Conservation (phyloP, 306 rosid genomes). For the Phaseolus lunatus region DNA sequence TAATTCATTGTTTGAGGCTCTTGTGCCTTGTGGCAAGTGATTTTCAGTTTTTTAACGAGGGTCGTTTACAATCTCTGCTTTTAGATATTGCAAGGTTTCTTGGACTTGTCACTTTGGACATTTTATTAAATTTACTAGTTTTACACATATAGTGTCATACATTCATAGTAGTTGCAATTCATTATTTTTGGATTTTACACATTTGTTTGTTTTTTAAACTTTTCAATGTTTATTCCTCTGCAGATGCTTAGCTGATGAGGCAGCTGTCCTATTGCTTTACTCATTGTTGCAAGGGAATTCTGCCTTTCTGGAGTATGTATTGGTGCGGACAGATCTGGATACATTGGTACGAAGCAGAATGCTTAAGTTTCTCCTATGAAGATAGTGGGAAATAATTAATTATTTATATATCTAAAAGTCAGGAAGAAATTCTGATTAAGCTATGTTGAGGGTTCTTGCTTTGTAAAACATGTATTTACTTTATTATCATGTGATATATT, state of each 20-base stretch:
- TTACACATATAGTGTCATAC: not conserved
- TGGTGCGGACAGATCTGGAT: constrained; percentile 99
- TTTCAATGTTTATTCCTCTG: constrained; percentile 40
- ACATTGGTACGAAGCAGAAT: constrained; percentile 77
- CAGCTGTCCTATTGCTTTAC: constrained; percentile 92
- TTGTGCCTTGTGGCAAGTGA: constrained; percentile 6
- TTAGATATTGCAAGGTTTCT: constrained; percentile 14
- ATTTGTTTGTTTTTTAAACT: constrained; percentile 5
- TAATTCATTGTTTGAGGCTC: constrained; percentile 33
- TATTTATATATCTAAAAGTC: constrained; percentile 27
- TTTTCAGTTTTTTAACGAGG: constrained; percentile 7
- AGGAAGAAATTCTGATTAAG: constrained; percentile 34
- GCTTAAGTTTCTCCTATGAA: constrained; percentile 40
- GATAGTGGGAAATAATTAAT: constrained; percentile 30
- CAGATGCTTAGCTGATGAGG: constrained; percentile 95
- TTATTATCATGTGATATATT: constrained; percentile 40
- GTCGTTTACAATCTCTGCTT: constrained; percentile 11
- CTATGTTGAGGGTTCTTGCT: constrained; percentile 10
- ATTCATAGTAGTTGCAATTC: constrained; percentile 18
- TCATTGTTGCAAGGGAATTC: constrained; percentile 94
- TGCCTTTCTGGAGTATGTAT: constrained; percentile 91
- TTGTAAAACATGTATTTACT: constrained; percentile 27
- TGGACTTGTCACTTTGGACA: constrained; percentile 8
- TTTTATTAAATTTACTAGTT: constrained; percentile 14
- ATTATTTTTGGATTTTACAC: constrained; percentile 26